These are phyloP conservation scores for Nakaseomyces sp. DNA, from an alignment of 1,139 yeast species.

Conservation along the genomic window DNA sequence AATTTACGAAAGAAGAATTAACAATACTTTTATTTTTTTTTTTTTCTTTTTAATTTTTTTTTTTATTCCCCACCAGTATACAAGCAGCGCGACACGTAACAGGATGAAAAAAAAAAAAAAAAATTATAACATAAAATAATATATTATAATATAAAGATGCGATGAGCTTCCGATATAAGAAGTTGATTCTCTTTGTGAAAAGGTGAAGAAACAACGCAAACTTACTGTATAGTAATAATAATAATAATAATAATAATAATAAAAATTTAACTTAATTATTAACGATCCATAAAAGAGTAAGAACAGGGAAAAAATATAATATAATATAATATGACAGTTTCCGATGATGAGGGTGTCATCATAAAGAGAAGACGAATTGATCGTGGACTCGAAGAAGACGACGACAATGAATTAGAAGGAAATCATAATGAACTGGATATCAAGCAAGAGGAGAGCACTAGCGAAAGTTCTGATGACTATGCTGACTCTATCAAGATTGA, in stretches of 20 bases:
- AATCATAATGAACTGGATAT: background rate
- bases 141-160: no score
- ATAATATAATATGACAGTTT: background rate
- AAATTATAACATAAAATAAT: no score
- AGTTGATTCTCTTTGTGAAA: no score
- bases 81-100: background rate
- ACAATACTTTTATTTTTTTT: background rate
- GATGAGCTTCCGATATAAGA: no score
- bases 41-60: background rate
- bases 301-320: no score
- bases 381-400: slow-evolving; percentile 11
- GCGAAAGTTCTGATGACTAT: slow-evolving; percentile 5
- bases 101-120: no score
- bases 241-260: no score
- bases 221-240: no score
- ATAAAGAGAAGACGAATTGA: slow-evolving; percentile 6
- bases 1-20: background rate
- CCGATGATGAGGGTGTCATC: slow-evolving; percentile 3
- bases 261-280: no score
- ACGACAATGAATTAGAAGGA: slow-evolving; percentile 8
- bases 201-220: no score
- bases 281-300: no score
- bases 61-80: background rate
- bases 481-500: slow-evolving; percentile 30
- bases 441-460: slow-evolving; percentile 5